Evolutionary conservation across 345 rosid species (phyloP), one percentile per base, ranked within the genome.

Genomic region (Orychophragmus violaceus): DNA sequence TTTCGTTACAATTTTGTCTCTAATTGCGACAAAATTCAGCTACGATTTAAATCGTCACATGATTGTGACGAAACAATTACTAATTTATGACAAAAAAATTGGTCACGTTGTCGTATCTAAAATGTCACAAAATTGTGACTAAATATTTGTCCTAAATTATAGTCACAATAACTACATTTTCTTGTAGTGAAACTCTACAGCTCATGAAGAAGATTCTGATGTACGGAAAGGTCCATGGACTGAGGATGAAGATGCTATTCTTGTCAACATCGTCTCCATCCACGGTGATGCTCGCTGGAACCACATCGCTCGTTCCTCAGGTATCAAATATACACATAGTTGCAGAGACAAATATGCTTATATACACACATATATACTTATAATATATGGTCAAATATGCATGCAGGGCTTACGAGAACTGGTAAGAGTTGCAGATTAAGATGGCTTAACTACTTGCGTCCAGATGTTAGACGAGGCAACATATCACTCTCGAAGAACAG

Each of bases 261-360:
- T 91, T n/a, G 56, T 56, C 22, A 75, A 83, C 42, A 83, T 83
- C 67, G 83, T 91, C 9, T 46, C 74, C 71, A 32, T 78, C 48
- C 85, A 91, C 23, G 96, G 97, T 3, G 96, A 91, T 81, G 91
- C 94, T 27, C 88, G 84, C 42, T 91, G 97, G 97, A 88, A 87
- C 57, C 51, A 79, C 1, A 84, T 82, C 33, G 96, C 97, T 59
- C 82, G 82, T 44, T 78, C 72, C 12, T 74, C 96, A 21, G 95
- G 95, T 84, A 72, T 3, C 3, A 4, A 32, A 11, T n/a, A n/a
- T n/a, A n/a, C n/a, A n/a, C 5, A 58, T 13, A 55, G 6, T 42
- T 41, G 12, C 60, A 18, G 2, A 2, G 21, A 18, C 21, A 17
- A 22, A 17, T 61, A 10, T 30, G n/a, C n/a, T n/a, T n/a, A 32